These are phyloP conservation scores for Purpureocillium takamizusanense DNA, from an alignment of 2,329 filamentous ascomycete genomes.

Conservation along the genomic window DNA sequence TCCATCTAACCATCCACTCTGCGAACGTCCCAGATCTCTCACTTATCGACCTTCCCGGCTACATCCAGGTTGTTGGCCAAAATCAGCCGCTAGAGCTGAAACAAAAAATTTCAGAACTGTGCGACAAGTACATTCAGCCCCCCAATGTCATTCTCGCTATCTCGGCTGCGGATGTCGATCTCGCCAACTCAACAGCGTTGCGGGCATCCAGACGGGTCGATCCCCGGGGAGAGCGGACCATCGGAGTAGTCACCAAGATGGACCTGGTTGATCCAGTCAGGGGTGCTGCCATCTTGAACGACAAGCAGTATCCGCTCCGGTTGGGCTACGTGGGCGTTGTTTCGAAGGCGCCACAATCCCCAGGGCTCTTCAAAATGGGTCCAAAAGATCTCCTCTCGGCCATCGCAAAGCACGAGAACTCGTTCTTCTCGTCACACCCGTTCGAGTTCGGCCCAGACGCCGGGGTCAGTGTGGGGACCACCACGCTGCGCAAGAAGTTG, in stretches of 20 bases:
- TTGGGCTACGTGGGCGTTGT: constrained; percentile 95
- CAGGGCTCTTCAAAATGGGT: constrained; percentile 75
- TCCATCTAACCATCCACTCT: constrained; percentile 91
- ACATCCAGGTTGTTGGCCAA: constrained; percentile 89
- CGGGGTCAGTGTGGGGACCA: constrained; percentile 71
- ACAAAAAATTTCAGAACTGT: constrained; percentile 90
- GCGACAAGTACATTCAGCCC: constrained; percentile 94
- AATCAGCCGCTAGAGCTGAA: constrained; percentile 89
- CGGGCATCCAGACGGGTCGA: constrained; percentile 86
- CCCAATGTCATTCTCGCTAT: constrained; percentile 97
- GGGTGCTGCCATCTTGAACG: constrained; percentile 68
- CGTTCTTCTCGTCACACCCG: constrained; percentile 79
- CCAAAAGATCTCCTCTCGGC: constrained; percentile 69
- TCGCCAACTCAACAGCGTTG: constrained; percentile 91
- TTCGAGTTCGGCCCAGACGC: constrained; percentile 67
- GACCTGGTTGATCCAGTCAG: constrained; percentile 82
- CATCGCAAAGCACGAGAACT: constrained; percentile 80
- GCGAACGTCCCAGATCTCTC: constrained; percentile 92
- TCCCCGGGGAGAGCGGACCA: constrained; percentile 88
- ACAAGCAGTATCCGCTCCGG: constrained; percentile 90
- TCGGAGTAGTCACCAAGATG: constrained; percentile 99
- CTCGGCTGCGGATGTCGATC: constrained; percentile 91
- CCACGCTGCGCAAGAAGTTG: constrained; percentile 82
- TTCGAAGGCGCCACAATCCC: constrained; percentile 62
- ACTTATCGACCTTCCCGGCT: constrained; percentile 90